These are phyloP conservation scores for Sinapis alba DNA, from an alignment of 441 rosid species.

Conservation along the genomic window DNA sequence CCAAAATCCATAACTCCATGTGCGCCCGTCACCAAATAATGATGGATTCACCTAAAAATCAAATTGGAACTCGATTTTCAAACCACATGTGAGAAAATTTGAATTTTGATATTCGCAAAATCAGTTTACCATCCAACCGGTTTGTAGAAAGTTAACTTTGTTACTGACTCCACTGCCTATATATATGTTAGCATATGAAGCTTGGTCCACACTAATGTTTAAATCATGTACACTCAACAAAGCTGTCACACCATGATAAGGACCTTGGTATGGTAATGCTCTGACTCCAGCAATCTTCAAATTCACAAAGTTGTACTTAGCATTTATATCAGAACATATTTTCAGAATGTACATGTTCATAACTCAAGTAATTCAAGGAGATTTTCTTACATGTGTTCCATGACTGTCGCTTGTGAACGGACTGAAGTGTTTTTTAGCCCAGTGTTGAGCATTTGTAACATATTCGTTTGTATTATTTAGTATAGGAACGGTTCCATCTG, in stretches of 20 bases:
- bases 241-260: neutral
- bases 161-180: neutral
- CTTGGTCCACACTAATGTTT: neutral
- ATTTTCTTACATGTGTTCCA: slow-evolving; percentile 14
- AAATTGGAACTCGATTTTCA: neutral
- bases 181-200: neutral
- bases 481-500: slow-evolving; percentile 22
- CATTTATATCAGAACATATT: neutral
- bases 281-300: neutral
- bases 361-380: neutral
- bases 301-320: neutral
- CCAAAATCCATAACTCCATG: slow-evolving; percentile 21
- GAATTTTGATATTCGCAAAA: neutral
- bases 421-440: neutral
- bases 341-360: neutral
- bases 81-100: neutral
- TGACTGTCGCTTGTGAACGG: neutral
- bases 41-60: neutral
- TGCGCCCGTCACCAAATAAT: neutral
- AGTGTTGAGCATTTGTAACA: neutral
- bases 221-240: neutral
- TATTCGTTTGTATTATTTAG: neutral
- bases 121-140: slow-evolving; percentile 27
- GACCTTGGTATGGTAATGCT: neutral
- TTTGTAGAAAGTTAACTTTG: neutral